Percentiles rank a stretch among this genome's conserved stretches.
Evolutionary conservation across 495 filamentous ascomycete genomes (phyloP).

Genomic region (Cercophora newfieldiana): DNA sequence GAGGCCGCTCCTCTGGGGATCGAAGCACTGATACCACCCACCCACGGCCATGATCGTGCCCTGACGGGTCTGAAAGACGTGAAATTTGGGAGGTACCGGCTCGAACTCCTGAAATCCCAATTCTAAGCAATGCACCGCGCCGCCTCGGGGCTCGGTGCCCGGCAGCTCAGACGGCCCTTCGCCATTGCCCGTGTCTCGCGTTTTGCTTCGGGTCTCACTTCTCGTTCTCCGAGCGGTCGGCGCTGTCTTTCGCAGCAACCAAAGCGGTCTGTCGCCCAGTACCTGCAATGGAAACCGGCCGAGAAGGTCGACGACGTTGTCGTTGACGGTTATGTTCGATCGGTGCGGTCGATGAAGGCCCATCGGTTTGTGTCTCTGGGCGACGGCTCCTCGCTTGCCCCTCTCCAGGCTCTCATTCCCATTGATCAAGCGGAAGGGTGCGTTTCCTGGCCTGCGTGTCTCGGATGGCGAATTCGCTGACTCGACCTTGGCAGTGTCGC

Average conservation of each 20-base stretch:
- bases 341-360: slow-evolving; percentile 82
- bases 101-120: not conserved
- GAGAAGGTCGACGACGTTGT: slow-evolving; percentile 34
- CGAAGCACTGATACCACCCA: not conserved
- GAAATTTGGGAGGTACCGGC: not conserved
- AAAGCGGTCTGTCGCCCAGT: slow-evolving; percentile 29
- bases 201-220: not conserved
- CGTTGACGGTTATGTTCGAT: slow-evolving; percentile 78
- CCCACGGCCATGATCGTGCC: not conserved
- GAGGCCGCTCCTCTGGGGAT: not conserved
- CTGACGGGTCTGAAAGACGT: too few species aligned
- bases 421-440: slow-evolving; percentile 77
- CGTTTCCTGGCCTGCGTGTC: slow-evolving; percentile 36
- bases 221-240: slow-evolving; percentile 2
- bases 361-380: slow-evolving; percentile 80
- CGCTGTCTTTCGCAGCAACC: slow-evolving; percentile 26
- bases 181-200: slow-evolving; percentile 3
- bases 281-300: slow-evolving; percentile 35
- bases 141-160: not conserved
- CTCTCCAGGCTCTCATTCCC: slow-evolving; percentile 80
- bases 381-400: slow-evolving; percentile 79
- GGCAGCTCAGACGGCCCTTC: not conserved
- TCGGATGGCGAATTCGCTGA: slow-evolving; percentile 29
- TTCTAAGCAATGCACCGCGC: not conserved
- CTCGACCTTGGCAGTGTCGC: slow-evolving; percentile 60